Percentiles rank a stretch among this genome's conserved stretches.
These are phyloP conservation scores for Globisporangium cylindrosporum DNA, from an alignment of 352 stramenopile species.

Conservation along the genomic window DNA sequence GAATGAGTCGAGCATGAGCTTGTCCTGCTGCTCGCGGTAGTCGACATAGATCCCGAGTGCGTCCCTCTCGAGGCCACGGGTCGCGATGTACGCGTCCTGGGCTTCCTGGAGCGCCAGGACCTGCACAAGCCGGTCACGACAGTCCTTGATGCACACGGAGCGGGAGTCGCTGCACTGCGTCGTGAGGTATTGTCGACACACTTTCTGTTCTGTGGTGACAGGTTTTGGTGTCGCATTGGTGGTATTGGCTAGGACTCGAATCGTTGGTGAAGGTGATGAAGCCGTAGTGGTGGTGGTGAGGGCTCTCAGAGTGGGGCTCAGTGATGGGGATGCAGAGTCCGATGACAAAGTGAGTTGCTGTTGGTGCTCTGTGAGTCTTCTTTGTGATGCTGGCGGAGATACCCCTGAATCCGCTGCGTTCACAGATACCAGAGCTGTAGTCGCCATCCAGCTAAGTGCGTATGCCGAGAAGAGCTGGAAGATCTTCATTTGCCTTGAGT, in stretches of 20 bases:
- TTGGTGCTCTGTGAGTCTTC: neutral
- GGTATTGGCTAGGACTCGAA: neutral
- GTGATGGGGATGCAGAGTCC: neutral
- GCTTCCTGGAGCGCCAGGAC: conserved; percentile 12
- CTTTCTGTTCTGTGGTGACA: neutral
- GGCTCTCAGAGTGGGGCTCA: neutral
- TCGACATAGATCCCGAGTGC: conserved; percentile 12
- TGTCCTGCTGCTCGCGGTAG: conserved; percentile 5
- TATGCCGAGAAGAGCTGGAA: neutral
- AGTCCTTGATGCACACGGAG: conserved; percentile 16
- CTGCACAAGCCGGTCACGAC: conserved; percentile 11
- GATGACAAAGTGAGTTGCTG: too few species aligned
- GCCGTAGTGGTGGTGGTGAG: neutral
- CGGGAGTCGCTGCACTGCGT: conserved; percentile 12
- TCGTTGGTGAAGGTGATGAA: neutral
- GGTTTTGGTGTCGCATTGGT: neutral
- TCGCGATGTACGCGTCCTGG: conserved; percentile 11
- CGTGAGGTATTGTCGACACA: conserved; percentile 3
- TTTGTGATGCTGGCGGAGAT: neutral
- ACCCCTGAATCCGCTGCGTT: neutral
- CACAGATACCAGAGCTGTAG: neutral
- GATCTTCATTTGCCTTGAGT: neutral
- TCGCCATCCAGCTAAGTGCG: neutral
- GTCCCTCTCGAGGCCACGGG: neutral
- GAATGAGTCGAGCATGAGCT: conserved; percentile 5